These are phyloP conservation scores for Daldinia eschscholtzii DNA, from an alignment of 2,329 filamentous ascomycete species.

Conservation along the genomic window DNA sequence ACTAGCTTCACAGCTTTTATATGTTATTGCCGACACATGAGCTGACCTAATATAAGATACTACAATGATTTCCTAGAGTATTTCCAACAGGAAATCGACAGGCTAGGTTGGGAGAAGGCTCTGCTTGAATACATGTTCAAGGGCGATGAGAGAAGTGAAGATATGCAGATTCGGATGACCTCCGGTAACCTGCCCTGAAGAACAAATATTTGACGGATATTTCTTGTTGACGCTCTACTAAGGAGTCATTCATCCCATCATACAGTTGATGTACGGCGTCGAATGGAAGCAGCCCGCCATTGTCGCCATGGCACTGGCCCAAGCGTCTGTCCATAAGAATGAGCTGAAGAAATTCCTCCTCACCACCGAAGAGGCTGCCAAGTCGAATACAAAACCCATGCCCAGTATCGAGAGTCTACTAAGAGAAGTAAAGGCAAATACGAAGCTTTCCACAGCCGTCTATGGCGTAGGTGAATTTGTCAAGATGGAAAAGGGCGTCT, in stretches of 20 bases:
- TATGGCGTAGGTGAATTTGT: slow-evolving; percentile 64
- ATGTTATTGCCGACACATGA: background rate
- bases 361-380: slow-evolving; percentile 63
- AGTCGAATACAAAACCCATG: slow-evolving; percentile 51
- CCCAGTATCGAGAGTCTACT: slow-evolving; percentile 70
- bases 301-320: slow-evolving; percentile 82
- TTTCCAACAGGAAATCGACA: slow-evolving; percentile 79
- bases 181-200: slow-evolving; percentile 60
- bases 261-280: slow-evolving; percentile 86
- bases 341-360: slow-evolving; percentile 68
- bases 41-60: slow-evolving; percentile 50
- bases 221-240: slow-evolving; percentile 7
- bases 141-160: slow-evolving; percentile 72
- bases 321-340: slow-evolving; percentile 76
- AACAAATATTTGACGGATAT: background rate
- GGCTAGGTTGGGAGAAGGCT: slow-evolving; percentile 70
- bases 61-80: slow-evolving; percentile 83
- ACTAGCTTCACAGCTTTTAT: background rate
- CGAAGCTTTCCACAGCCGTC: slow-evolving; percentile 68
- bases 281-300: slow-evolving; percentile 87
- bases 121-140: slow-evolving; percentile 77
- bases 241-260: slow-evolving; percentile 82
- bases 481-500: slow-evolving; percentile 76
- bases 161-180: slow-evolving; percentile 77
- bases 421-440: slow-evolving; percentile 67